Evolutionary conservation across 2,329 filamentous ascomycete species (phyloP), one percentile per base, ranked within the genome.

Genomic region (Apiospora pterosperma): DNA sequence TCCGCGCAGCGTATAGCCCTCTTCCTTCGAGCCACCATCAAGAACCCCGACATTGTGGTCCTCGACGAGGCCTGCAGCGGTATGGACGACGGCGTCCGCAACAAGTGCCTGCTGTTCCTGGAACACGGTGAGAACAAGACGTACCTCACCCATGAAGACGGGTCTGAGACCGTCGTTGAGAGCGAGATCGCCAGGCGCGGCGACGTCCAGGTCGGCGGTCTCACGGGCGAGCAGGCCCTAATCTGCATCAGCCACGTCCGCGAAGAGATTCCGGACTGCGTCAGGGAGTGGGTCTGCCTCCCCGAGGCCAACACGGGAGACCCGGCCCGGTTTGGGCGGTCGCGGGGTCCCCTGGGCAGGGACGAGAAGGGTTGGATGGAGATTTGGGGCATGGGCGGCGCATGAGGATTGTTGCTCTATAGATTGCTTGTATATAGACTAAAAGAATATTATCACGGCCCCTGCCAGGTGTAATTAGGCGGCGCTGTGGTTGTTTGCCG

Each of bases 231-330:
- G 25, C 95, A 98, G 78, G 93, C 93, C 0, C 79, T 99, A 63
- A 85, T 98, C n/a, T 93, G 94, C 68, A 95, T 98, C 66, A 96
- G 93, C 67, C 96, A 99, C 78, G 84, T 95, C 66, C 89, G 89
- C 67, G 93, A 97, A 71, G 96, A 99, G 77, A 91, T 98, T 11
- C 96, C 96, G 0, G 89, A 90, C 61, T 90, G 89, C 69, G 86
- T 97, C 28, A 81, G 92, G 59, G 88, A 96, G 74, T 98, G 92
- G 90, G 82, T 98, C 61, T 94, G 92, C 75, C 80, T 97, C 36
- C 93, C 95, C 1, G 91, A 94, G 76, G 84, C 90, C 4, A 91
- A 90, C 62, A 87, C 87, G 1, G 85, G 85, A 1, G 71, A 74
- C 38, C 77, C 84, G 19, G 88, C 90, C 11, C 82, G 90, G 63